phyloP scores from a whole-genome alignment of 1,284 basidiomycete genomes.

The Stygiomarasmius scandens region DNA sequence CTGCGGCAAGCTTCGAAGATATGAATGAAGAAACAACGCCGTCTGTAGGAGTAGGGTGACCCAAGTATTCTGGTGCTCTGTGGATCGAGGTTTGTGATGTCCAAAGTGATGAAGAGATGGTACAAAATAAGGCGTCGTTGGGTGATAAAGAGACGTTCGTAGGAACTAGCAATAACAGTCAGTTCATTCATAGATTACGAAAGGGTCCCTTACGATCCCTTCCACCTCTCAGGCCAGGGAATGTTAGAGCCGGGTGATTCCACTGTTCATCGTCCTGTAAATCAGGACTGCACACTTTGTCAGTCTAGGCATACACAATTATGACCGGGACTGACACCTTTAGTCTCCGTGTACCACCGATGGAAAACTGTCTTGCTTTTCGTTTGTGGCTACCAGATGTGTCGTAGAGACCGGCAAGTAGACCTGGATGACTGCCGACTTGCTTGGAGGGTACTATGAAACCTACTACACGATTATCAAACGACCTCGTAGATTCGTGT shows the following conservation, averaged over 20 bases:
- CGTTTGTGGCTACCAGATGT: slow-evolving; percentile 40
- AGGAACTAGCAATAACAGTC: slow-evolving; percentile 36
- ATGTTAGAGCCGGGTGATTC: slow-evolving; percentile 48
- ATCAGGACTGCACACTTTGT: slow-evolving; percentile 45
- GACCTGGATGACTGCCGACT: slow-evolving; percentile 26
- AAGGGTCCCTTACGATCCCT: slow-evolving; percentile 46
- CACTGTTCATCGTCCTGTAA: slow-evolving; percentile 55
- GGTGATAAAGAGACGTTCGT: slow-evolving; percentile 56
- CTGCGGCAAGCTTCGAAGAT: slow-evolving; percentile 40
- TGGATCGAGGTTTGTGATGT: slow-evolving; percentile 38
- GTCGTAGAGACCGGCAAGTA: slow-evolving; percentile 49
- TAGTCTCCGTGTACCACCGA: slow-evolving; percentile 55
- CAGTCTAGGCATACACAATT: not conserved
- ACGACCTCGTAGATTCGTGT: slow-evolving; percentile 41
- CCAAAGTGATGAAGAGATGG: slow-evolving; percentile 47
- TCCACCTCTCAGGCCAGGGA: slow-evolving; percentile 42
- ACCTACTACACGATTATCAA: slow-evolving; percentile 41
- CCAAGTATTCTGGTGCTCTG: slow-evolving; percentile 16
- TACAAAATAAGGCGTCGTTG: slow-evolving; percentile 56
- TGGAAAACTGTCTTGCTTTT: slow-evolving; percentile 40
- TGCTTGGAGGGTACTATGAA: slow-evolving; percentile 39
- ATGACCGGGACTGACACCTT: slow-evolving; percentile 63
- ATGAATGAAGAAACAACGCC: slow-evolving; percentile 25
- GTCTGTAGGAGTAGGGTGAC: slow-evolving; percentile 12
- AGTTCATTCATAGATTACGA: slow-evolving; percentile 5